Evolutionary conservation across 495 filamentous ascomycete genomes (phyloP), one percentile per base, ranked within the genome.

Genomic region (Tuber magnatum): DNA sequence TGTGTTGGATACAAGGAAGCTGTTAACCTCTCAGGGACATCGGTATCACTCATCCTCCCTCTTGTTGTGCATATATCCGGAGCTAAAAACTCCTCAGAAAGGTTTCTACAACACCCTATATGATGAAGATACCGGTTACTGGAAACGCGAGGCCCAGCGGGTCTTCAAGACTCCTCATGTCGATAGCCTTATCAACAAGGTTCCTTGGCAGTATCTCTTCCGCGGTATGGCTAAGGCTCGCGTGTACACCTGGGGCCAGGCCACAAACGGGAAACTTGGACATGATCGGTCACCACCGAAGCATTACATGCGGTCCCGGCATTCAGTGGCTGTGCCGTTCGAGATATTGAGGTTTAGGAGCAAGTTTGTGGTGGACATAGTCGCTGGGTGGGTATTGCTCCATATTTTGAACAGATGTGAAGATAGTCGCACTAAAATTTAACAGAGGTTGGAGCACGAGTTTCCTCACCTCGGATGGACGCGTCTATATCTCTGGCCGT

Each of bases 381-480:
- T 71, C 35, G 46, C 69, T 65, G 79, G 80, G 80, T 81, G 70
- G 61, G 74, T 35, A 18, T 24, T 40, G 61, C n/a, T 71, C 43
- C 32, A 20, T 22, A 32, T 42, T 18, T 41, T 48, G 5, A 42
- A 42, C 56, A 18, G 22, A 18, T 68, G 38, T 10, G 40, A 43
- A 22, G 32, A n/a, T 14, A 5, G 24, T 32, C 40, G 24, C 74
- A 69, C 71, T 75, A n/a, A 24, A 24, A 68, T n/a, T 28, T 41
- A 10, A 35, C 35, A 81, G 80, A 68, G 80, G 80, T 10, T 81
- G 80, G 80, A 81, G 80, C 16, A 81, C 78, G 22, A 77, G 77
- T 44, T 73, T 81, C 40, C 75, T 81, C 32, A 81, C 80, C 18
- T 80, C 74, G 43, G 56, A 70, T 38, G 80, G 80, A 1, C 70